phyloP scores from a whole-genome alignment of 2,329 filamentous ascomycete genomes.

The Basipetospora chlamydospora region DNA sequence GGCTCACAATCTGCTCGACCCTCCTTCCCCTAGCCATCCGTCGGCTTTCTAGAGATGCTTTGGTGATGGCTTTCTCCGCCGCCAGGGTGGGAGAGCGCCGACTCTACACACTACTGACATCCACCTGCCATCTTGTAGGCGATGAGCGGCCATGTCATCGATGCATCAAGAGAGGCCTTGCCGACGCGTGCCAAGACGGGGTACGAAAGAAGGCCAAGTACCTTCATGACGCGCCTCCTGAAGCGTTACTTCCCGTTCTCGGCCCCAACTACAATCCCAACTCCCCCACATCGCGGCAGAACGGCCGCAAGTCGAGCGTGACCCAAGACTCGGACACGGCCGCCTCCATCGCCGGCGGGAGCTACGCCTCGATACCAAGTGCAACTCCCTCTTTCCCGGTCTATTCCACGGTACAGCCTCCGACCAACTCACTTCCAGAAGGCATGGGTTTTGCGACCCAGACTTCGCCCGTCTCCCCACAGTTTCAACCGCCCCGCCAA shows the following conservation, averaged over 20 bases:
- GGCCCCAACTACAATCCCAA: slow-evolving; percentile 53
- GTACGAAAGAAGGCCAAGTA: slow-evolving; percentile 99
- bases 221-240: slow-evolving; percentile 85
- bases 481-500: slow-evolving; percentile 42
- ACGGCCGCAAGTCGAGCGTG: slow-evolving; percentile 32
- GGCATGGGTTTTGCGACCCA: slow-evolving; percentile 44
- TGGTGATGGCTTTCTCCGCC: too few species aligned
- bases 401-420: slow-evolving; percentile 30
- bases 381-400: slow-evolving; percentile 33
- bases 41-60: too few species aligned
- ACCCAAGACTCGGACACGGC: slow-evolving; percentile 28
- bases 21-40: too few species aligned
- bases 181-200: slow-evolving; percentile 86
- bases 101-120: too few species aligned
- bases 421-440: slow-evolving; percentile 30
- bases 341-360: slow-evolving; percentile 23
- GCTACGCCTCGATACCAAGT: slow-evolving; percentile 31
- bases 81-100: too few species aligned
- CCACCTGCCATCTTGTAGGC: slow-evolving; percentile 35
- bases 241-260: slow-evolving; percentile 76
- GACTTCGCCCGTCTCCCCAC: slow-evolving; percentile 60
- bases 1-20: too few species aligned
- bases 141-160: slow-evolving; percentile 89
- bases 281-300: slow-evolving; percentile 27
- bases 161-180: slow-evolving; percentile 85